Base-by-base conservation (phyloP, 768 basidiomycete species). In the Phylloporus scabripes region DNA sequence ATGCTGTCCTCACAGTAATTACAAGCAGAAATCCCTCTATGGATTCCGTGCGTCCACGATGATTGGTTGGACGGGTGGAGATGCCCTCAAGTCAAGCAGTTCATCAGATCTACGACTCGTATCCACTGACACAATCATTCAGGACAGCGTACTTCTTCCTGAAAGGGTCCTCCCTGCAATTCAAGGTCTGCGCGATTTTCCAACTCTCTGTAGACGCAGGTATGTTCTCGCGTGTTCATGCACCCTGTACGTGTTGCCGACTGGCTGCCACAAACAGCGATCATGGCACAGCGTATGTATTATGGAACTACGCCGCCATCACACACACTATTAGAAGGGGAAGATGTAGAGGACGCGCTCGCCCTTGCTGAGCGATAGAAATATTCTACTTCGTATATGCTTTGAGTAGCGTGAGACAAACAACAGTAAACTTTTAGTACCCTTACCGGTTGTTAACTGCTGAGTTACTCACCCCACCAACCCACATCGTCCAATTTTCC, bases 11-110 rank as follows among this genome's bases (percentile, higher is more conserved):
- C 46, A 24, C 59, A 92, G 90, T 60, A 92, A 92, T 58, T 85
- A 83, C 64, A 81, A 80, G 46, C 85, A 82, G 59, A 78, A 78
- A 36, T 90, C 90, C 2, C 65, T 92, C 41, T 90, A 90, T 66
- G 90, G 90, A 31, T 92, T 92, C 68, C 80, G 89, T 29, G 77
- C 80, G 66, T 87, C 88, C 7, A 92, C 90, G 2, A 66, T 92
- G 42, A 60, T 90, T 31, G 90, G 90, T 26, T 92, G 90, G 90
- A 70, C 80, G 40, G 87, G 85, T 50, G 90, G 90, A 54, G 90
- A 92, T 67, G 66, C 80, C 15, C 92, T 88, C 79, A 92, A 92
- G 90, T 89, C 58, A 53, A 75, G 52, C 50, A 26, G 43, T 40
- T 34, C 58, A 36, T 48, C 42, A 46, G 21, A 50, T 49, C 28